These are phyloP conservation scores for Zea luxurians DNA, from an alignment of 176 grass and related monocot species.

Conservation along the genomic window DNA sequence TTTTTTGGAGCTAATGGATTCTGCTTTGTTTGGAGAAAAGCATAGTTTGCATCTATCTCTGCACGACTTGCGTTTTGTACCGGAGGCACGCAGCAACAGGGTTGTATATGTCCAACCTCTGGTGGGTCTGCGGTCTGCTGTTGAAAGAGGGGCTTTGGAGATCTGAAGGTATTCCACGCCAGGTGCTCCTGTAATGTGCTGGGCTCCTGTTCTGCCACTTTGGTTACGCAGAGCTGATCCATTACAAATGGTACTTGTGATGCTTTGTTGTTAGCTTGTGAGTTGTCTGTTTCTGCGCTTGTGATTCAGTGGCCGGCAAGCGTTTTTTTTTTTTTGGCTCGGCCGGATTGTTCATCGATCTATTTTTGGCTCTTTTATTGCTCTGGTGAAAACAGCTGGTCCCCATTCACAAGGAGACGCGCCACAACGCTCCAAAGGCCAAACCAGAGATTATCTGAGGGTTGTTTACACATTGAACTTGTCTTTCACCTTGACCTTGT, in stretches of 20 bases:
- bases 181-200: neutral
- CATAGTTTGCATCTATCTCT: neutral
- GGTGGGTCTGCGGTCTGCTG: neutral
- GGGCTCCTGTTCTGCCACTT: neutral
- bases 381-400: neutral
- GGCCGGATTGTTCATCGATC: neutral
- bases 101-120: neutral
- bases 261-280: neutral
- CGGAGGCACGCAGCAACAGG: neutral
- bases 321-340: neutral
- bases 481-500: constrained; percentile 4
- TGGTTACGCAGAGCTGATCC: neutral
- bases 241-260: neutral
- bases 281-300: neutral
- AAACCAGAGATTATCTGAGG: neutral
- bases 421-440: neutral
- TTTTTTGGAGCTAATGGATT: neutral
- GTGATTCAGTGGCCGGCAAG: neutral
- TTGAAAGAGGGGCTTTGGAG: neutral
- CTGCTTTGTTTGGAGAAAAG: neutral
- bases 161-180: neutral
- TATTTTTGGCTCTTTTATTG: neutral
- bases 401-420: constrained; percentile 21
- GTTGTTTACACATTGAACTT: neutral
- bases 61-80: neutral